phyloP scores from a whole-genome alignment of 345 rosid genomes.

The Rhodomyrtus tomentosa region DNA sequence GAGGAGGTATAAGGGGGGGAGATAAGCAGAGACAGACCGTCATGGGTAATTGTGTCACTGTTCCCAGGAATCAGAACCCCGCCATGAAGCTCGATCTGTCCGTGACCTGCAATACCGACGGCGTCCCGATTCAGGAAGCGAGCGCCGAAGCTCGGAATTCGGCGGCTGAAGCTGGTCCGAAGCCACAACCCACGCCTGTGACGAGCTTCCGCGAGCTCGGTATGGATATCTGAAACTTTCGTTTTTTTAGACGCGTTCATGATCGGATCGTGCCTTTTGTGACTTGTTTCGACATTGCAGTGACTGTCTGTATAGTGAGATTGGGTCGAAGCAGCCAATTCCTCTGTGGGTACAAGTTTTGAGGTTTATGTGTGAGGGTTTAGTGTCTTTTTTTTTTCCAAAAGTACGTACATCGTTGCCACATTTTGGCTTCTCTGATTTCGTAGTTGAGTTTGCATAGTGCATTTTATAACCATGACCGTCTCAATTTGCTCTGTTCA shows the following conservation, averaged over 20 bases:
- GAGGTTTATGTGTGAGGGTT: background rate
- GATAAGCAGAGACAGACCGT: background rate
- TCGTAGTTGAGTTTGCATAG: background rate
- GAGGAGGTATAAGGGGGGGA: background rate
- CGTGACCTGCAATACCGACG: background rate
- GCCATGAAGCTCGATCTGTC: slow-evolving; percentile 10
- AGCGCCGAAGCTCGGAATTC: background rate
- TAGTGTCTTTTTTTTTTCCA: background rate
- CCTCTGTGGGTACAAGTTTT: background rate
- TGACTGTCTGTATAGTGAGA: background rate
- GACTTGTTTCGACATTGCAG: background rate
- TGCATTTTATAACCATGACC: background rate
- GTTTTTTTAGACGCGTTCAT: background rate
- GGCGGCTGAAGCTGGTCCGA: background rate
- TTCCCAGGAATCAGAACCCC: slow-evolving; percentile 9
- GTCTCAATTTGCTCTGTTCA: background rate
- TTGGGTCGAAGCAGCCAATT: background rate
- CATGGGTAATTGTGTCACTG: slow-evolving; percentile 40
- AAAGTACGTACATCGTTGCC: background rate
- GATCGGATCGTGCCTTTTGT: background rate
- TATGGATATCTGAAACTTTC: background rate
- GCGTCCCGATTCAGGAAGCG: background rate
- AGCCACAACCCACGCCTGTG: background rate
- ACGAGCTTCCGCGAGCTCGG: background rate
- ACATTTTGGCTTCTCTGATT: background rate